These are phyloP conservation scores for Acanthamoeba triangularis DNA, from an alignment of 208 protist species.

Conservation along the genomic window DNA sequence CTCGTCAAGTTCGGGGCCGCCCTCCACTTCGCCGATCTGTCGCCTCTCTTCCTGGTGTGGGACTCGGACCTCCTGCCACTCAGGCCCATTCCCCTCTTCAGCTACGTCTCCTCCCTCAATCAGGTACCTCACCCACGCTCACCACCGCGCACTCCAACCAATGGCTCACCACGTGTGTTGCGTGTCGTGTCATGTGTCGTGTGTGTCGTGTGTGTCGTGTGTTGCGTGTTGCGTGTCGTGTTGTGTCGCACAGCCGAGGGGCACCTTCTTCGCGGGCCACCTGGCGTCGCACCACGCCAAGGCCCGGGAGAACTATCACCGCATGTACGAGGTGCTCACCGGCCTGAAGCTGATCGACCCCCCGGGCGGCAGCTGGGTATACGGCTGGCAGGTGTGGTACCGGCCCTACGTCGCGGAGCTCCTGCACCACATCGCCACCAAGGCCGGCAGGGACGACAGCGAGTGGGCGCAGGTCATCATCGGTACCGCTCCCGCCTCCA, in stretches of 20 bases:
- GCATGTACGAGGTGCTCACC: conserved; percentile 41
- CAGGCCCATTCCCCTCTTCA: conserved; percentile 18
- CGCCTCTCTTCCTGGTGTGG: conserved; percentile 48
- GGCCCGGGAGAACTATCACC: background rate
- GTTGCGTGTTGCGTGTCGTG: background rate
- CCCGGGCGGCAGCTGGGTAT: conserved; percentile 35
- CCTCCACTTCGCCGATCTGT: background rate
- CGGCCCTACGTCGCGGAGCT: conserved; percentile 5
- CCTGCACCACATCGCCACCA: background rate
- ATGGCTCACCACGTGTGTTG: background rate
- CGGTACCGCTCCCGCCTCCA: background rate
- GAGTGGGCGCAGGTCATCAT: conserved; percentile 44
- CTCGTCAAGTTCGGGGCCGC: conserved; percentile 44
- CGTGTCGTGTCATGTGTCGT: background rate
- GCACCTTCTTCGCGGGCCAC: conserved; percentile 39
- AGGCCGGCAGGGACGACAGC: background rate
- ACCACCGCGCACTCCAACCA: background rate
- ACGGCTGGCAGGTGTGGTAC: conserved; percentile 69
- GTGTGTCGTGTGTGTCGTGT: background rate
- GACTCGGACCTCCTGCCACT: conserved; percentile 36
- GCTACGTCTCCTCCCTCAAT: background rate
- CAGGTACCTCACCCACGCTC: background rate
- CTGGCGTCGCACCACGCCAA: background rate
- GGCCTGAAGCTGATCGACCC: background rate
- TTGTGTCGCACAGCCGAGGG: background rate